A percentile compares a stretch with the other conserved stretches of the same genome.
phyloP scores from a whole-genome alignment of 306 rosid genomes.

The Arachis hypogaea region DNA sequence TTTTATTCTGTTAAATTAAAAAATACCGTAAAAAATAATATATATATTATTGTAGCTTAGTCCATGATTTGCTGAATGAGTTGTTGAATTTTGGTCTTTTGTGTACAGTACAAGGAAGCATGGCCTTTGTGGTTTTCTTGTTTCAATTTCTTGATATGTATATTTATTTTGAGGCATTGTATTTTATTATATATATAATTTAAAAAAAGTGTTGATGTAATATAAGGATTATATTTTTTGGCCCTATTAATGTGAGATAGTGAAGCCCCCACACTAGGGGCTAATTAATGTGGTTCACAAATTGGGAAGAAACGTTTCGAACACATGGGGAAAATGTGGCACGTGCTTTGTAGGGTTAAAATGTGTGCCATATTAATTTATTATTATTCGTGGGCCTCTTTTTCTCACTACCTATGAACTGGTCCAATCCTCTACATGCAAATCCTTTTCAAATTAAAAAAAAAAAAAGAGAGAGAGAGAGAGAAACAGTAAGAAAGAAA shows the following conservation, averaged over 20 bases:
- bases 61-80: slow-evolving; percentile 29
- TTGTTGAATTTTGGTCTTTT: slow-evolving; percentile 35
- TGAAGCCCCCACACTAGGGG: neutral
- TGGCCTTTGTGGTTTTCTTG: slow-evolving; percentile 15
- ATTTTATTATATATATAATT: neutral
- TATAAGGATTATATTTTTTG: neutral
- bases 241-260: neutral
- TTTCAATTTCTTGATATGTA: neutral
- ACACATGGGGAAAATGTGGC: slow-evolving; percentile 31
- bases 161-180: neutral
- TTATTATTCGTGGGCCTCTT: neutral
- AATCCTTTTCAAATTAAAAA: too few species aligned
- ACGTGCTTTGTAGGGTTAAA: slow-evolving; percentile 22
- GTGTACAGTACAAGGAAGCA: slow-evolving; percentile 30
- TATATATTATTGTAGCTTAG: neutral
- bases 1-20: too few species aligned
- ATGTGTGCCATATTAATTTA: neutral
- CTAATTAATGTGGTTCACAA: neutral
- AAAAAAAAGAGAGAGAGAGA: too few species aligned
- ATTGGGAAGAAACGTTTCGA: neutral
- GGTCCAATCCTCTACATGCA: too few species aligned
- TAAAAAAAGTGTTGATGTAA: neutral
- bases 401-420: neutral
- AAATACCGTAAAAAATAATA: slow-evolving; percentile 8
- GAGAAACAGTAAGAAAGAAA: too few species aligned